Conservation (phyloP, 1,139 yeast species). For the Geotrichum armillariae region DNA sequence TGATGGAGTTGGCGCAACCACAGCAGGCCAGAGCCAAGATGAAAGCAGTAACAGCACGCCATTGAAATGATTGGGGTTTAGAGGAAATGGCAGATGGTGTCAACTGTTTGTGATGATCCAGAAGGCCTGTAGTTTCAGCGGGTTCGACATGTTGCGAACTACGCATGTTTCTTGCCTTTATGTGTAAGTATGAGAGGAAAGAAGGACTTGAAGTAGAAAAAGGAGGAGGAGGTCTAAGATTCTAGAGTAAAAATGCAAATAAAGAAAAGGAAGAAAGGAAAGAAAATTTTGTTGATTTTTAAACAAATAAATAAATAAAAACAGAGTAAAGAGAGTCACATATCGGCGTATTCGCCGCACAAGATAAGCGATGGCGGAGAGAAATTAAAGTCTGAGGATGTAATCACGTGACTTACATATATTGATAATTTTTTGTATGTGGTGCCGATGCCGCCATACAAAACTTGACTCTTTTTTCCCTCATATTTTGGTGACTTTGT, state of each 20-base stretch:
- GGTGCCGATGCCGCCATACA: not conserved
- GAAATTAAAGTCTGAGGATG: not conserved
- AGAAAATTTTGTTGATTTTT: too few species aligned
- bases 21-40: conserved; percentile 42
- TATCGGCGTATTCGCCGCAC: too few species aligned
- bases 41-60: conserved; percentile 23
- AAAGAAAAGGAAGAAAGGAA: too few species aligned
- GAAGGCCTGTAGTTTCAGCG: conserved; percentile 9
- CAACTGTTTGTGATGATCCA: not conserved
- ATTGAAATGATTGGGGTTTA: not conserved
- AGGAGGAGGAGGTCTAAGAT: not conserved
- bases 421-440: not conserved
- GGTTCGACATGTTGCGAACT: not conserved
- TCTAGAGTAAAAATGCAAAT: too few species aligned
- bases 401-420: not conserved
- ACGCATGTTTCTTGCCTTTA: too few species aligned
- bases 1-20: conserved; percentile 76
- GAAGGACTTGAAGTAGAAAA: not conserved
- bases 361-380: not conserved
- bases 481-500: not conserved
- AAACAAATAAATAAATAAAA: too few species aligned
- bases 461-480: not conserved
- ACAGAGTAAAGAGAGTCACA: too few species aligned
- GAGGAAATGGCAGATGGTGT: not conserved
- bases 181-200: too few species aligned